These are phyloP conservation scores for Aphanomyces astaci DNA, from an alignment of 352 stramenopile species.

Conservation along the genomic window DNA sequence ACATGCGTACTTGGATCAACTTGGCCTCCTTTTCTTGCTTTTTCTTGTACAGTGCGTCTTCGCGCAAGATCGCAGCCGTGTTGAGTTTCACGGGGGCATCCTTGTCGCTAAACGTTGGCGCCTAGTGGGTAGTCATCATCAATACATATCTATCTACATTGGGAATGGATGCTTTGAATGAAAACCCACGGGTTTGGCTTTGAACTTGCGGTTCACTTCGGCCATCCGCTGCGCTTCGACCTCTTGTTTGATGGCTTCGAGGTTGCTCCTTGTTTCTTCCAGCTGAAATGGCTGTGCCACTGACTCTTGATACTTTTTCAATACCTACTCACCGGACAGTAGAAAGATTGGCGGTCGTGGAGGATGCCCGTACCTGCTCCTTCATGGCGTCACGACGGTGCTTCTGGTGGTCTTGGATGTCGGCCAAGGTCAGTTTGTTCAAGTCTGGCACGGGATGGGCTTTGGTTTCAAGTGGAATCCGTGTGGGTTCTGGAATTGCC, in stretches of 20 bases:
- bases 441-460: conserved; percentile 58
- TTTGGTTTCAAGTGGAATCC: conserved; percentile 71
- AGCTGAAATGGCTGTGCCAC: conserved; percentile 63
- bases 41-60: conserved; percentile 87
- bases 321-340: neutral
- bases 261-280: conserved; percentile 72
- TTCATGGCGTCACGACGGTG: conserved; percentile 48
- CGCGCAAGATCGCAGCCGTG: conserved; percentile 80
- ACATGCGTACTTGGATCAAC: conserved; percentile 38
- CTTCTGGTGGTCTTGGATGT: conserved; percentile 50
- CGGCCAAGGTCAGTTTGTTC: conserved; percentile 54
- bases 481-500: conserved; percentile 56
- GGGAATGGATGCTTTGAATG: too few relatives aligned
- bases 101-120: conserved; percentile 1
- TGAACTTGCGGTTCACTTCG: conserved; percentile 67
- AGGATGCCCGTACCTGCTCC: conserved; percentile 30
- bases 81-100: conserved; percentile 76
- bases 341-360: neutral
- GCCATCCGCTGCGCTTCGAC: conserved; percentile 54
- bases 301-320: conserved; percentile 69
- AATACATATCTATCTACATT: too few relatives aligned
- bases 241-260: conserved; percentile 53
- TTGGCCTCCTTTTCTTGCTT: conserved; percentile 87
- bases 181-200: conserved; percentile 42
- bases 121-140: neutral